Percentiles rank a stretch among this genome's conserved stretches.
phyloP scores from a whole-genome alignment of 768 basidiomycete species.

The Termitomyces sp. region DNA sequence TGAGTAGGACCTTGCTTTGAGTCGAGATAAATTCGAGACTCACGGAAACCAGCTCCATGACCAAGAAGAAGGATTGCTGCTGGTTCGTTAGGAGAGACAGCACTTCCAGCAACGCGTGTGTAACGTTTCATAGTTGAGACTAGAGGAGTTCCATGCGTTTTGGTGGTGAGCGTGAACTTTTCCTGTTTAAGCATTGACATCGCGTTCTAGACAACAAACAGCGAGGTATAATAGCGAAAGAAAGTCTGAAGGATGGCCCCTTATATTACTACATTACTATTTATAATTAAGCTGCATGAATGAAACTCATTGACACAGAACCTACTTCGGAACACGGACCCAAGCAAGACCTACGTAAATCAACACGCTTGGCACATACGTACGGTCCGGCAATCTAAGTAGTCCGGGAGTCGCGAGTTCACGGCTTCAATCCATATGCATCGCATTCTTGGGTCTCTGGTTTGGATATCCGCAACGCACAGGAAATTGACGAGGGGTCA shows the following conservation, averaged over 20 bases:
- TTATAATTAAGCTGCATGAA: background rate
- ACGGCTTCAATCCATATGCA: too few species aligned
- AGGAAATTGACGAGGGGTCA: too few species aligned
- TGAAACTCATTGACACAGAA: background rate
- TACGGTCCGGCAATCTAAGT: too few species aligned
- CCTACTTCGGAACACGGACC: background rate
- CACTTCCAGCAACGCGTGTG: constrained; percentile 7
- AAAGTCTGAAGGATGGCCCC: background rate
- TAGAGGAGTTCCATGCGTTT: constrained; percentile 22
- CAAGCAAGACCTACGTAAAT: background rate
- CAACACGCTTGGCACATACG: too few species aligned
- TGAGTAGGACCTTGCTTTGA: background rate
- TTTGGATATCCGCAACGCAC: too few species aligned
- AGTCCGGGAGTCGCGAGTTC: background rate
- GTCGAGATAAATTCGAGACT: constrained; percentile 1
- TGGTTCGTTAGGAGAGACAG: constrained; percentile 8
- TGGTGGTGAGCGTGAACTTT: constrained; percentile 23
- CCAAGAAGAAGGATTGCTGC: constrained; percentile 22
- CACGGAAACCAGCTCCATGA: constrained; percentile 28
- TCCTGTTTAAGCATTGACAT: constrained; percentile 19
- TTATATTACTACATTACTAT: background rate
- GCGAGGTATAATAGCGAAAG: background rate
- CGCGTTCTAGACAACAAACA: background rate
- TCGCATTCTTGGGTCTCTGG: too few species aligned
- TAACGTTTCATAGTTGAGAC: constrained; percentile 27